These are phyloP conservation scores for Rhododendron mucronatum DNA, from an alignment of 148 eudicot species.

Conservation along the genomic window DNA sequence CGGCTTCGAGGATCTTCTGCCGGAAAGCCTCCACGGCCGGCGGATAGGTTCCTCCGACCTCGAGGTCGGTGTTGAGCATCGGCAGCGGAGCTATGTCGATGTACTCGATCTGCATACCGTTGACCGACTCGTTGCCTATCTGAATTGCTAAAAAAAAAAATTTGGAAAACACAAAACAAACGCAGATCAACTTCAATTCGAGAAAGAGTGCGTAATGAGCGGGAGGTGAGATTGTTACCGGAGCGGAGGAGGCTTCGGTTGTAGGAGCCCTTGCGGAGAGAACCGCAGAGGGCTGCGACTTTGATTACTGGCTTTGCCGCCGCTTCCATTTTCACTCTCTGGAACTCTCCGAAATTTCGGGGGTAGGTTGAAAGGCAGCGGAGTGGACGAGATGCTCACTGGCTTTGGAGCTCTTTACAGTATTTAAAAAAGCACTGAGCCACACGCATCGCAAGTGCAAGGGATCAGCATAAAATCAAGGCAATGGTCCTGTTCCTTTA, in stretches of 20 bases:
- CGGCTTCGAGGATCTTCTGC: constrained; percentile 63
- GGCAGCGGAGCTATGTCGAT: constrained; percentile 75
- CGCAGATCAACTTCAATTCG: neutral
- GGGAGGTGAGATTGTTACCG: constrained; percentile 26
- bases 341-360: neutral
- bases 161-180: no score
- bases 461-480: no score
- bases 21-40: constrained; percentile 67
- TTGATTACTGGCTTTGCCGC: constrained; percentile 40
- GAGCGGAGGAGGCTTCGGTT: constrained; percentile 72
- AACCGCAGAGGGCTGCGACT: constrained; percentile 74
- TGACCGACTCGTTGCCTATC: constrained; percentile 41
- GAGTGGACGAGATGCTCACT: neutral
- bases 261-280: constrained; percentile 75
- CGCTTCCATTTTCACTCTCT: constrained; percentile 14
- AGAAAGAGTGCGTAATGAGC: neutral
- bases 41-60: constrained; percentile 57
- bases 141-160: constrained; percentile 41
- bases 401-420: no score
- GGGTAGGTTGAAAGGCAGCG: neutral
- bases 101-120: constrained; percentile 52
- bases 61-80: constrained; percentile 81
- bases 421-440: no score
- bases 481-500: no score
- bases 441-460: no score